Percentiles rank a stretch among this genome's conserved stretches.
These are phyloP conservation scores for Quercus wislizeni DNA, from an alignment of 306 rosid species.

Conservation along the genomic window DNA sequence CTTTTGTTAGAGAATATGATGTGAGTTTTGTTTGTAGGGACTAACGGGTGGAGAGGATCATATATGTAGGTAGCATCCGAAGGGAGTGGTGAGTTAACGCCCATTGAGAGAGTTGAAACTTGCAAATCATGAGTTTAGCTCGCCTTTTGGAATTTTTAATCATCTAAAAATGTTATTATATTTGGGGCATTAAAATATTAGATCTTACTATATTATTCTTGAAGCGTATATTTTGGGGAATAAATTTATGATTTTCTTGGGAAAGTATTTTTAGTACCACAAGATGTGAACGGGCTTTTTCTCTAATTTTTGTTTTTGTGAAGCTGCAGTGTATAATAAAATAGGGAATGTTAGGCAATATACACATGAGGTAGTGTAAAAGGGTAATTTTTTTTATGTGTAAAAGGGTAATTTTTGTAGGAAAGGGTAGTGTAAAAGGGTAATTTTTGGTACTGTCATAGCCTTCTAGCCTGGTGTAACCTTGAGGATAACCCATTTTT, in stretches of 20 bases:
- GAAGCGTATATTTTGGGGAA: conserved; percentile 29
- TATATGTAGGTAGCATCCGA: conserved; percentile 66
- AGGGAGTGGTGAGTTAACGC: conserved; percentile 34
- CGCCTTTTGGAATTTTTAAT: conserved; percentile 13
- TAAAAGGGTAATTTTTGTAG: too few relatives aligned
- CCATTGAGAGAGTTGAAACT: not conserved
- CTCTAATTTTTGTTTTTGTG: not conserved
- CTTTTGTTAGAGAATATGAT: conserved; percentile 22
- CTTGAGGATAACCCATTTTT: too few relatives aligned
- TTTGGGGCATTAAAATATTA: conserved; percentile 35
- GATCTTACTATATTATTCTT: conserved; percentile 34
- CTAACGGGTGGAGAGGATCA: conserved; percentile 26
- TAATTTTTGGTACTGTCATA: too few relatives aligned
- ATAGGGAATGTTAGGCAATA: conserved; percentile 5
- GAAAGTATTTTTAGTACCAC: conserved; percentile 27
- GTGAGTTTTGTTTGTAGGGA: conserved; percentile 49
- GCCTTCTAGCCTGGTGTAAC: too few relatives aligned
- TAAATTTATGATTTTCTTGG: conserved; percentile 33
- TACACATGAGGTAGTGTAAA: not conserved
- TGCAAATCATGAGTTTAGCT: conserved; percentile 27
- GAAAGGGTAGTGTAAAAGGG: too few relatives aligned
- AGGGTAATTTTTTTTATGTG: not conserved
- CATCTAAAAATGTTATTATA: not conserved
- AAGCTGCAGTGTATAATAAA: conserved; percentile 1
- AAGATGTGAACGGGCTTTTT: not conserved